Evolutionary conservation across 1,139 yeast genomes (phyloP).

Genomic region (Blastobotrys ciferrii): DNA sequence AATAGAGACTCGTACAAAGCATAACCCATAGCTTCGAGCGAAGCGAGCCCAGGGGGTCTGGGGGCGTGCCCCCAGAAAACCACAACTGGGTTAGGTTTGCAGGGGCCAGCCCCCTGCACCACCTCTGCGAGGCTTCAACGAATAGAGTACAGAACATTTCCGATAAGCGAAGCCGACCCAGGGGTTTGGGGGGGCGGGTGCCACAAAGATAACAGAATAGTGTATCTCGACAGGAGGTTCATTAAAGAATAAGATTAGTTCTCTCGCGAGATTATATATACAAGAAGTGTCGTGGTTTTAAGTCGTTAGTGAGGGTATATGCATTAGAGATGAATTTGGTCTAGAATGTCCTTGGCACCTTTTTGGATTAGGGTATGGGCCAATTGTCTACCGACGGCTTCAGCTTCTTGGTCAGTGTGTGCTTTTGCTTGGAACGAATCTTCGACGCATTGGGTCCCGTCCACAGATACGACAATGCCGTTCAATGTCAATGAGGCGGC

Average conservation of each 20-base stretch:
- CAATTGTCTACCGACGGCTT: slow-evolving; percentile 62
- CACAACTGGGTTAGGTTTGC: no score
- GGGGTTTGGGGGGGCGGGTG: no score
- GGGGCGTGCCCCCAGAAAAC: no score
- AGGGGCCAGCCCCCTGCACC: no score
- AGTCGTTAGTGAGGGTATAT: slow-evolving; percentile 9
- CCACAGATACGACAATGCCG: slow-evolving; percentile 82
- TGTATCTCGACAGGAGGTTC: no score
- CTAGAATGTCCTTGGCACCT: slow-evolving; percentile 84
- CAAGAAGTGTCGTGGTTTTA: slow-evolving; percentile 3
- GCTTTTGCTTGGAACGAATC: slow-evolving; percentile 42
- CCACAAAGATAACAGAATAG: no score
- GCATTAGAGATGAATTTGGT: slow-evolving; percentile 66
- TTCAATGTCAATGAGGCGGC: slow-evolving; percentile 48
- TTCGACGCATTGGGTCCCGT: slow-evolving; percentile 70
- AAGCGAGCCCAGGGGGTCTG: no score
- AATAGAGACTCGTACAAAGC: no score
- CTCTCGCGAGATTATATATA: slow-evolving; percentile 5
- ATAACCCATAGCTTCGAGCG: no score
- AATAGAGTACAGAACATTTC: no score
- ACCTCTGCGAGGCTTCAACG: no score
- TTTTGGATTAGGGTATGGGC: slow-evolving; percentile 64
- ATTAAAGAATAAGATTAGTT: background rate
- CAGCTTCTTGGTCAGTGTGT: slow-evolving; percentile 60
- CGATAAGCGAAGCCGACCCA: no score